Base-by-base conservation (phyloP, 2,329 filamentous ascomycete genomes). In the Pestalotiopsis sp. region DNA sequence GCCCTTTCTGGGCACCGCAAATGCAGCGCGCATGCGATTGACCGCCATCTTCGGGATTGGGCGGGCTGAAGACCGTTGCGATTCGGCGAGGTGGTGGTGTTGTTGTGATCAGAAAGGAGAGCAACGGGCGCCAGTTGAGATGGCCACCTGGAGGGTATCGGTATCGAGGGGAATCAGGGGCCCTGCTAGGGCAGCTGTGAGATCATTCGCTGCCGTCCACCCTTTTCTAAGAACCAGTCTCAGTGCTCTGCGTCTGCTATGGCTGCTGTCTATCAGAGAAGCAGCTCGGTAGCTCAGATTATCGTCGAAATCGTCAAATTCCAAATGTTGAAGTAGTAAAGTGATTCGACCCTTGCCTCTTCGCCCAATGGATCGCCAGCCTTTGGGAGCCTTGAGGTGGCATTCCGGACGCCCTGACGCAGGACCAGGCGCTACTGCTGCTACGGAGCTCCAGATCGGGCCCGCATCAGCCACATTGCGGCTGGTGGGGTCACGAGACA, bases 21-120 rank as follows among this genome's bases (percentile, higher is more conserved):
- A 97, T 77, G 95, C 96, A 82, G 93, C 95, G 80, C 93, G 91
- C 81, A 99, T 96, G 82, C 95, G 92, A 85, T 96, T 98, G 81
- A 98, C 95, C 79, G 96, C 95, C 94, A 97, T 97, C 76, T 78
- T 84, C 75, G 65, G 65, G 70, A 71, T 73, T 71, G 73, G 66
- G 41, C 60, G 70, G 65, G 66, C 70, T 57, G 7, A 14, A 11
- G 38, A 36, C 38, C n/a, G 40, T 41, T 45, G 64, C 27, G 20
- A 58, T 31, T 68, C 66, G 69, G 73, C 72, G 69, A 74, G 74
- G 75, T 76, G 74, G 74, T 73, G 76, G 63, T 71, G 71, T 66
- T 69, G 71, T 66, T 68, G 68, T 36, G 31, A 36, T 36, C 31
- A 61, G 65, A 68, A 36, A 57, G 31, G 45, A 38, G 23, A 41